These are phyloP conservation scores for Millerago galiae DNA, from an alignment of 805 yeast species.

Conservation along the genomic window DNA sequence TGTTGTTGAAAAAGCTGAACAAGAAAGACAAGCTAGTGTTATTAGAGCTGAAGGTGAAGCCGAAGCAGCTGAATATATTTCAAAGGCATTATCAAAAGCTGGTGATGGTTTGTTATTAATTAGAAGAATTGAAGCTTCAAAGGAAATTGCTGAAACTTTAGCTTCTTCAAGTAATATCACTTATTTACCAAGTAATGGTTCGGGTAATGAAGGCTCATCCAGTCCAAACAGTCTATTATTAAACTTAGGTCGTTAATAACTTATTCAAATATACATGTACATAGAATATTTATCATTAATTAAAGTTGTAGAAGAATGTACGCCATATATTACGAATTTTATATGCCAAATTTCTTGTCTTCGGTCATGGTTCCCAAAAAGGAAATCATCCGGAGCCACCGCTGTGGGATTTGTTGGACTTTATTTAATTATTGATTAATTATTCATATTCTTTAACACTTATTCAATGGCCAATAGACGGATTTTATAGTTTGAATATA, in stretches of 20 bases:
- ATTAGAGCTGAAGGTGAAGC: constrained; percentile 99
- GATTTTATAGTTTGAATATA: too few relatives aligned
- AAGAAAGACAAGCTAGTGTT: constrained; percentile 90
- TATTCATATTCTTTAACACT: too few relatives aligned
- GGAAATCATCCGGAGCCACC: too few relatives aligned
- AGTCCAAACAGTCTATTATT: constrained; percentile 50
- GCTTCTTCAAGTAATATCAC: constrained; percentile 81
- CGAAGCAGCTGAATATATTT: constrained; percentile 92
- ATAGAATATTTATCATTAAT: not conserved
- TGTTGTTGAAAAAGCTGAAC: constrained; percentile 93
- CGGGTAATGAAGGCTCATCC: constrained; percentile 27
- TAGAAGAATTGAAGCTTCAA: constrained; percentile 93
- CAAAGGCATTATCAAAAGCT: constrained; percentile 85
- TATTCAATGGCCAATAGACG: too few relatives aligned
- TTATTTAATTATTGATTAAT: too few relatives aligned
- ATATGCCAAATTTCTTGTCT: too few relatives aligned
- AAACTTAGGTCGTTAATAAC: constrained; percentile 54
- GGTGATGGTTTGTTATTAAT: constrained; percentile 94
- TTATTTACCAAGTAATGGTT: constrained; percentile 65
- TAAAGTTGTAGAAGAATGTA: too few relatives aligned
- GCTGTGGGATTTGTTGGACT: too few relatives aligned
- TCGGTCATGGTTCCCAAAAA: too few relatives aligned
- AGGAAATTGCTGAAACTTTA: constrained; percentile 87
- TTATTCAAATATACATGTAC: not conserved
- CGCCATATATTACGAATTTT: too few relatives aligned